Evolutionary conservation across 257 asterid species (phyloP).

Genomic region (Nicotiana undulata): DNA sequence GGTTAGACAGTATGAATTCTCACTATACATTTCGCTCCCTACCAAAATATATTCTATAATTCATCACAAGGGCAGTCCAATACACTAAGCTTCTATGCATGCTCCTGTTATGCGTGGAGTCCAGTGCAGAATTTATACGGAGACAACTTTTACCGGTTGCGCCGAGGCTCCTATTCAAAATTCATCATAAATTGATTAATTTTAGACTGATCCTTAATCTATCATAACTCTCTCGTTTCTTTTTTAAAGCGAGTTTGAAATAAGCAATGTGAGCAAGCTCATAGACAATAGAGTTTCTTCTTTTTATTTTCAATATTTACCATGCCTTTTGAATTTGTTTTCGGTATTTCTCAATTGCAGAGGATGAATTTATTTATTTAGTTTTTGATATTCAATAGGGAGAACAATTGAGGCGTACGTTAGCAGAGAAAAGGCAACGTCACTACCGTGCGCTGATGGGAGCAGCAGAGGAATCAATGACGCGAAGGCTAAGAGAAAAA

Average conservation of each 20-base stretch:
- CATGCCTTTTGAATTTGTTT: background rate
- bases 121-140: too few relatives aligned
- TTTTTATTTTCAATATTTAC: background rate
- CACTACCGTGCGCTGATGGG: constrained; percentile 22
- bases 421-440: constrained; percentile 35
- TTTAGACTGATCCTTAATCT: background rate
- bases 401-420: constrained; percentile 25
- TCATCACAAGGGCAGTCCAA: too few relatives aligned
- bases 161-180: too few relatives aligned
- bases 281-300: background rate
- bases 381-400: constrained; percentile 14
- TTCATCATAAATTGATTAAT: background rate
- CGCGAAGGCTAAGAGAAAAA: constrained; percentile 28
- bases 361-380: background rate
- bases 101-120: too few relatives aligned
- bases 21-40: background rate
- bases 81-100: too few relatives aligned
- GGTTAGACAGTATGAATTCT: background rate
- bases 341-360: background rate
- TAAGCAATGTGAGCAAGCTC: background rate
- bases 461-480: constrained; percentile 32
- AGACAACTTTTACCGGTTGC: too few relatives aligned
- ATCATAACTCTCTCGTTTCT: background rate
- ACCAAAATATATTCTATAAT: background rate
- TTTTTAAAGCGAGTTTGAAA: background rate